Conservation (phyloP, 108 stramenopile genomes). For the Craspedostauros australis region DNA sequence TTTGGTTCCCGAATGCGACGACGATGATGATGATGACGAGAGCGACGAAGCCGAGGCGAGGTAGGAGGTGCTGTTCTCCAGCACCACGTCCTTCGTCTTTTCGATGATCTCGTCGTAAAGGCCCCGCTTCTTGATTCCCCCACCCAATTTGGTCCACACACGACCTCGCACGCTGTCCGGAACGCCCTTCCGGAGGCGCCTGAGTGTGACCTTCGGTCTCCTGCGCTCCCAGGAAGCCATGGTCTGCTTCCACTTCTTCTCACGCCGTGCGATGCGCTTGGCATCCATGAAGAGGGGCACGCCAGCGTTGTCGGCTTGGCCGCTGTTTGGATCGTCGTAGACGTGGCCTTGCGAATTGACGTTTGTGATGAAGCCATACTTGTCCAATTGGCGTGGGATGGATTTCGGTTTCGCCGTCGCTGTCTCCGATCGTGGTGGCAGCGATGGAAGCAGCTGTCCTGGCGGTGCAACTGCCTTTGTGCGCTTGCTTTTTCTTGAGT, state of each 20-base stretch:
- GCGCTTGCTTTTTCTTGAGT: too few relatives aligned
- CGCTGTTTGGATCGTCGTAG: background rate
- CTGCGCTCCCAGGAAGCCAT: conserved; percentile 30
- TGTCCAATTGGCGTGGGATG: conserved; percentile 31
- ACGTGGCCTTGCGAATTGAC: conserved; percentile 33
- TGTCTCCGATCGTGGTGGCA: conserved; percentile 1
- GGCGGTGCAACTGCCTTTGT: too few relatives aligned
- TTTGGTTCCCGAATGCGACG: background rate
- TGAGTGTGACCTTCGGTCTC: background rate
- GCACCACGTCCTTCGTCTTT: conserved; percentile 24
- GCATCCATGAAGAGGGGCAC: conserved; percentile 19
- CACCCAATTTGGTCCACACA: conserved; percentile 31
- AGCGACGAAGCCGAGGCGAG: too few relatives aligned
- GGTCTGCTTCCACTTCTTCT: conserved; percentile 49
- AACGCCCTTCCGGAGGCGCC: conserved; percentile 53
- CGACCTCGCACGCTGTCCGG: conserved; percentile 39
- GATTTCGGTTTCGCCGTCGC: background rate
- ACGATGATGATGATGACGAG: too few relatives aligned
- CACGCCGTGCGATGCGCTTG: conserved; percentile 21
- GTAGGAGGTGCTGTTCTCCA: conserved; percentile 9
- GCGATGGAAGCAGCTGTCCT: background rate
- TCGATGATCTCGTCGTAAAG: conserved; percentile 36
- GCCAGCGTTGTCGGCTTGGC: background rate
- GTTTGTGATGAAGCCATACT: conserved; percentile 56
- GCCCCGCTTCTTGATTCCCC: conserved; percentile 22